Conservation (phyloP, 768 basidiomycete species). For the Agrocybe pediades region DNA sequence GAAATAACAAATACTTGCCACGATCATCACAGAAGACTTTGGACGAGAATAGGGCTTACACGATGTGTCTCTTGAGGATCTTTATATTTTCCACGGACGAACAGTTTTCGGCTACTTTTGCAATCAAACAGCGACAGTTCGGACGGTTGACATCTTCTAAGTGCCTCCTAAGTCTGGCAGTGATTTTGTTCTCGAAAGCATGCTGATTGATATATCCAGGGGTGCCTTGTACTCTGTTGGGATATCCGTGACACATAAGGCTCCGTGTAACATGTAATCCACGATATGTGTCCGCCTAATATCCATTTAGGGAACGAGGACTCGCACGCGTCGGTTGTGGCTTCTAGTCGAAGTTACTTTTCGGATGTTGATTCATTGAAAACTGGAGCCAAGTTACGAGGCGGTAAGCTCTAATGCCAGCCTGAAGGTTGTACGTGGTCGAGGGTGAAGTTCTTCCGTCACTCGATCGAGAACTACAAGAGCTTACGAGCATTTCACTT, state of each 20-base stretch:
- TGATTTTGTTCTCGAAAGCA: background rate
- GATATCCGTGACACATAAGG: background rate
- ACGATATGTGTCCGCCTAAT: background rate
- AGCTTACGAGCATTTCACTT: too few species aligned
- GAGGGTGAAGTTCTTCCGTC: too few species aligned
- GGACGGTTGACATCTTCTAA: background rate
- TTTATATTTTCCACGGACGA: too few species aligned
- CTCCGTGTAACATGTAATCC: too few species aligned
- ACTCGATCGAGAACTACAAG: too few species aligned
- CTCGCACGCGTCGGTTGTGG: background rate
- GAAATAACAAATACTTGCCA: background rate
- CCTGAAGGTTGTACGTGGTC: too few species aligned
- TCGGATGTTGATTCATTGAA: background rate
- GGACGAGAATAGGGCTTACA: background rate
- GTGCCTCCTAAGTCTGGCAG: background rate
- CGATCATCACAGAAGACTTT: too few species aligned
- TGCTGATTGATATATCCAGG: background rate
- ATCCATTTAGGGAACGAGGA: background rate
- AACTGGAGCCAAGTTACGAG: too few species aligned
- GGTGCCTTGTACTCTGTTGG: constrained; percentile 4
- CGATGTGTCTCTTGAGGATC: background rate
- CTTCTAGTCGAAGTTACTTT: background rate
- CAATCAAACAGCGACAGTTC: too few species aligned
- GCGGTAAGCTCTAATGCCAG: too few species aligned
- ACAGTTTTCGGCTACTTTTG: too few species aligned